Evolutionary conservation across 2,329 filamentous ascomycete species (phyloP).

Genomic region (Fusarium chuoi): DNA sequence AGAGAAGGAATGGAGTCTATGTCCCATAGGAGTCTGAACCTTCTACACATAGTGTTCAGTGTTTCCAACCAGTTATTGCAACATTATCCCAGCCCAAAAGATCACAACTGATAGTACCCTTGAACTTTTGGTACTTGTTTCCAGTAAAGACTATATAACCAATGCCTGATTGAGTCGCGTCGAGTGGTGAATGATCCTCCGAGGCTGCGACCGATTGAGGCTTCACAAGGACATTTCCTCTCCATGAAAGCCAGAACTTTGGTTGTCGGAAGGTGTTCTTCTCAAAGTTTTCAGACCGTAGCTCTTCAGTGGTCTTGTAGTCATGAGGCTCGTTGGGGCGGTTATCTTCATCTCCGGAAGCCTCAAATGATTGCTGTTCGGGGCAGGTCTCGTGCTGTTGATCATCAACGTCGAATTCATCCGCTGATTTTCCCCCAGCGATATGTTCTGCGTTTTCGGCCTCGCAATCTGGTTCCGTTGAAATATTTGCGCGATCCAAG

Average conservation of each 20-base stretch:
- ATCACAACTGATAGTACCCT: slow-evolving; percentile 2
- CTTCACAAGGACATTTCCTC: neutral
- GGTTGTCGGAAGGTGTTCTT: slow-evolving; percentile 26
- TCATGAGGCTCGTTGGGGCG: fast-evolving
- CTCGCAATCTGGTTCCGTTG: neutral
- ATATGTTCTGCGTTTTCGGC: neutral
- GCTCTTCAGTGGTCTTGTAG: neutral
- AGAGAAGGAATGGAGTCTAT: neutral
- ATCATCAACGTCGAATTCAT: neutral
- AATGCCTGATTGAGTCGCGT: neutral
- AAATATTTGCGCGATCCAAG: neutral
- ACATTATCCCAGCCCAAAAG: neutral
- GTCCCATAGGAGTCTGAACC: neutral
- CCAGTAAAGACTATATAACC: slow-evolving; percentile 17
- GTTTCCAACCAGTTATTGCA: neutral
- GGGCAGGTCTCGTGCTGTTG: no score
- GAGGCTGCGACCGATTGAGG: no score
- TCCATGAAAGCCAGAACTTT: slow-evolving; percentile 26
- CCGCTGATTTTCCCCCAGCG: neutral
- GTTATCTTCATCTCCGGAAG: neutral
- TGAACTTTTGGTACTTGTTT: slow-evolving; percentile 8
- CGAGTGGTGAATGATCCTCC: fast-evolving
- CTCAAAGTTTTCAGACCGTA: slow-evolving; percentile 9
- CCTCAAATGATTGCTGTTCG: neutral
- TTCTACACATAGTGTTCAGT: neutral